Base-by-base conservation (phyloP, 2,329 filamentous ascomycete species). In the Neofusicoccum laricinum region DNA sequence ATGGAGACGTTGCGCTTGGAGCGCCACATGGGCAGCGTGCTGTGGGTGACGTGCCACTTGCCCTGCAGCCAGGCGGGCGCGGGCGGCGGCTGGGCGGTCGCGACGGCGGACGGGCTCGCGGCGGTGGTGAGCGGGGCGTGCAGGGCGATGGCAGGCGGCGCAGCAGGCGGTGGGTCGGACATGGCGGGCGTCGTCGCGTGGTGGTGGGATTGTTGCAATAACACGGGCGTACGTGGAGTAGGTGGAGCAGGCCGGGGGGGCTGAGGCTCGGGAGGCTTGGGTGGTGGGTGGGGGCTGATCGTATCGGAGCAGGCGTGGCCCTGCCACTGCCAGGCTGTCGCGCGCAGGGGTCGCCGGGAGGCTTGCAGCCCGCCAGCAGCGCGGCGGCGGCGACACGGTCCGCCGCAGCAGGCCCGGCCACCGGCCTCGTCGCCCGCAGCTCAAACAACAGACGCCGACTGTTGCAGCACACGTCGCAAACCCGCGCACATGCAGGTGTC, bases 1-100 rank as follows among this genome's bases (percentile, higher is more conserved):
- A 96, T 94, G 71, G 85, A 84, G 14, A 96, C 91, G 77, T 95
- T 95, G 74, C 88, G 88, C 61, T 90, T 88, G 51, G 85, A 84
- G 70, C 87, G 87, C 92, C 92, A 96, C 90, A 95, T 93, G 63
- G 76, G 76, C 1, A 78, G 73, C 6, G 75, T 75, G 3, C 70
- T 73, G 70, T 78, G 75, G 1, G 76, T 78, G 53, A 78, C 75
- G 67, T 75, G 72, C 76, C 76, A 78, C 30, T 69, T 57, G 41
- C 73, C 74, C 4, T 59, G 64, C 30, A 77, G 69, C 71, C 71
- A 75, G 64, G 69, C 58, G 48, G 76, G 67, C 67, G 85, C 79
- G 1, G 75, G 75, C 1, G 64, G 59, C 7, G 43, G 51, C n/a
- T 12, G n/a, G 14, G 32, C 25, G 45, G 63, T n/a, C 32, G 64